Evolutionary conservation across 345 rosid species (phyloP).

Genomic region (Camelina neglecta): DNA sequence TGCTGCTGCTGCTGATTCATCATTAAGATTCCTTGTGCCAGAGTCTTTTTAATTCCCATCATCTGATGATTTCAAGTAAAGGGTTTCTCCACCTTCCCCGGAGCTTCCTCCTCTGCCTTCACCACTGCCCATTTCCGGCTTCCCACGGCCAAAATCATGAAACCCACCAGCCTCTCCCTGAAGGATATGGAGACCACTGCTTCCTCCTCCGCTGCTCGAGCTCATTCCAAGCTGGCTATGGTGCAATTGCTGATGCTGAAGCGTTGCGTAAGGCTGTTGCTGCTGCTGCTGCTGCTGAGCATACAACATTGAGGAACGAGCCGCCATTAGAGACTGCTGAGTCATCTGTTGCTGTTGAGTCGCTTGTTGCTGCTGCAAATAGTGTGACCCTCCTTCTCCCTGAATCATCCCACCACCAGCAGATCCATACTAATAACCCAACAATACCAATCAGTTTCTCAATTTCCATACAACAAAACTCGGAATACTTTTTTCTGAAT

Average conservation of each 20-base stretch:
- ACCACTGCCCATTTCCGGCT: constrained; percentile 77
- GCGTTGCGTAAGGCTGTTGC: constrained; percentile 66
- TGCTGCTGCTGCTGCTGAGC: constrained; percentile 56
- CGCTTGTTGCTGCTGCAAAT: constrained; percentile 92
- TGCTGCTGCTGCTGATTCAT: constrained; percentile 29
- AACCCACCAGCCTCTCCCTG: constrained; percentile 59
- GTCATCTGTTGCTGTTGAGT: constrained; percentile 89
- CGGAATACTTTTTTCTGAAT: not conserved
- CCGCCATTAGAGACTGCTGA: constrained; percentile 87
- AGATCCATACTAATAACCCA: constrained; percentile 58
- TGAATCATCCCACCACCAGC: constrained; percentile 71
- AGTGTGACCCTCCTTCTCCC: constrained; percentile 74
- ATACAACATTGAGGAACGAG: constrained; percentile 89
- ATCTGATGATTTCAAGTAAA: constrained; percentile 78
- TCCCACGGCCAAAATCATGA: constrained; percentile 82
- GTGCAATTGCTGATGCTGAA: constrained; percentile 91
- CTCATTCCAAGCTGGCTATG: constrained; percentile 93
- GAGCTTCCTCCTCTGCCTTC: constrained; percentile 91
- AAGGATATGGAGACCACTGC: constrained; percentile 56
- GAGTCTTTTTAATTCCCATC: constrained; percentile 69
- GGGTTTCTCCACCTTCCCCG: constrained; percentile 85
- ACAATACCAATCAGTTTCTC: not conserved
- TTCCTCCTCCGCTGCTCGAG: constrained; percentile 72
- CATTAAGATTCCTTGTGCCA: constrained; percentile 33
- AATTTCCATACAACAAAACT: not conserved